Evolutionary conservation across 805 yeast genomes (phyloP).

Genomic region (Saccharomycopsis javanensis): DNA sequence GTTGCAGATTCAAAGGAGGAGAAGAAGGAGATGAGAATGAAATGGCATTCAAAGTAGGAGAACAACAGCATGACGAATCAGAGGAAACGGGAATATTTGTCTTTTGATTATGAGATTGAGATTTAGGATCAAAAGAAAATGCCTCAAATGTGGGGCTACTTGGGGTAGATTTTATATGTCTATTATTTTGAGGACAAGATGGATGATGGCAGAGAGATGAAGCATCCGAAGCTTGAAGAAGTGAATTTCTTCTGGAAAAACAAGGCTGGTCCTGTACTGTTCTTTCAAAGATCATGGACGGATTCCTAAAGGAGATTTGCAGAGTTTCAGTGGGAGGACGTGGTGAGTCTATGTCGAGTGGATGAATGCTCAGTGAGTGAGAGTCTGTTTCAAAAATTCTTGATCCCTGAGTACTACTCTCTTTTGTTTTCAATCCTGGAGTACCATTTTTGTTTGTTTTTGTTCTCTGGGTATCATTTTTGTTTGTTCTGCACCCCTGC

Average conservation of each 20-base stretch:
- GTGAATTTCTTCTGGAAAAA: constrained; percentile 14
- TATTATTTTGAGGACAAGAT: neutral
- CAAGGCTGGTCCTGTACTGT: constrained; percentile 19
- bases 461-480: too few species aligned
- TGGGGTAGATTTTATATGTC: neutral
- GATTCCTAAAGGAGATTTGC: neutral
- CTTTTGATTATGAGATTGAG: neutral
- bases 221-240: neutral
- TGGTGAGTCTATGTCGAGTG: too few species aligned
- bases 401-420: too few species aligned
- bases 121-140: neutral
- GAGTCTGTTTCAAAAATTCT: too few species aligned
- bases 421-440: too few species aligned
- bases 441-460: too few species aligned
- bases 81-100: neutral
- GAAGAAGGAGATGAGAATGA: neutral
- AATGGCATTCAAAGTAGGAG: constrained; percentile 8
- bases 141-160: constrained; percentile 5
- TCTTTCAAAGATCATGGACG: constrained; percentile 17
- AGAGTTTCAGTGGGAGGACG: neutral
- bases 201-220: neutral
- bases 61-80: neutral
- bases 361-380: too few species aligned
- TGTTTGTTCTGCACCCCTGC: too few species aligned
- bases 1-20: neutral